Percentiles rank a stretch among this genome's conserved stretches.
These are phyloP conservation scores for Aeschynomene evenia DNA, from an alignment of 306 rosid genomes.

Conservation along the genomic window DNA sequence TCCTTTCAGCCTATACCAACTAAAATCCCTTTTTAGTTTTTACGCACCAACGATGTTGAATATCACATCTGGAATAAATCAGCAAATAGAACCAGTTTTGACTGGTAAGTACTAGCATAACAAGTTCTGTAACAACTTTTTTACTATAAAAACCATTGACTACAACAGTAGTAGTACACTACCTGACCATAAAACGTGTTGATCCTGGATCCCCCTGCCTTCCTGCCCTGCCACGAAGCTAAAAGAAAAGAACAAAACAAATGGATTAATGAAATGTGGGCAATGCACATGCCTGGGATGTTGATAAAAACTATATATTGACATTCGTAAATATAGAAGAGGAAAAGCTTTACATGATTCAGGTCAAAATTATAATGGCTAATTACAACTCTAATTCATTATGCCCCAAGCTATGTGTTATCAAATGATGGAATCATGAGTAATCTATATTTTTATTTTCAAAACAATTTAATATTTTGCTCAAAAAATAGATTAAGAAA, in stretches of 20 bases:
- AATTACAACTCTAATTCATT: slow-evolving; percentile 1
- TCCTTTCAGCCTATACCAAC: slow-evolving; percentile 7
- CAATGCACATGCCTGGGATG: background rate
- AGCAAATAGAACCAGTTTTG: background rate
- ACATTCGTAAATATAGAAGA: slow-evolving; percentile 11
- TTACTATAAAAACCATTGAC: background rate
- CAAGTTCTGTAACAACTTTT: no score
- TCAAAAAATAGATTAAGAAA: background rate
- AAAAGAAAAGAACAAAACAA: slow-evolving; percentile 33
- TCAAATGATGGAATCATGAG: slow-evolving; percentile 7
- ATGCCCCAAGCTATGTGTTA: background rate
- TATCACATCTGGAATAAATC: background rate
- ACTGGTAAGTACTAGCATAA: background rate
- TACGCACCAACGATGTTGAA: background rate
- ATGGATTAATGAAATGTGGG: slow-evolving; percentile 20
- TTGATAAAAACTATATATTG: background rate
- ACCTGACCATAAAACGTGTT: slow-evolving; percentile 99
- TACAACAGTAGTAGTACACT: slow-evolving; percentile 31
- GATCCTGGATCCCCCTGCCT: slow-evolving; percentile 99
- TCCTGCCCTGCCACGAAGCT: slow-evolving; percentile 99
- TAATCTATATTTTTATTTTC: slow-evolving; percentile 6
- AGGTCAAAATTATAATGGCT: background rate
- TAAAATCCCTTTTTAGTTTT: background rate
- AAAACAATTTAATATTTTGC: slow-evolving; percentile 14
- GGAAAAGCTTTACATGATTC: background rate